phyloP scores from a whole-genome alignment of 768 basidiomycete species.

The Calocybe gangraenosa region DNA sequence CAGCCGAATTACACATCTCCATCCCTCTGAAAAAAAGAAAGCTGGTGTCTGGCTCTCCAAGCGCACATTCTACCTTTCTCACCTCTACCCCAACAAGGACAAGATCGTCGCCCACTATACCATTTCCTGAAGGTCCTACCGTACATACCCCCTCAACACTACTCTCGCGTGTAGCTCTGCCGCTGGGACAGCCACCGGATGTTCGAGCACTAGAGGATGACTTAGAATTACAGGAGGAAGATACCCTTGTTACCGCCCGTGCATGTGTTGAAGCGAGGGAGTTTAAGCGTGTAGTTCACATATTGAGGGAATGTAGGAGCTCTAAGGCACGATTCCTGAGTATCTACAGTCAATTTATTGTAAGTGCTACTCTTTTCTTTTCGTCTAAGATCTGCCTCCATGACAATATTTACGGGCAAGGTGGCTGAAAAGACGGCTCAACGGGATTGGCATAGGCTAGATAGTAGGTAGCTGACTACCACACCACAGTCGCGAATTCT shows the following conservation, averaged over 20 bases:
- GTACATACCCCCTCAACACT: conserved; percentile 22
- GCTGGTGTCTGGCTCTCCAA: conserved; percentile 17
- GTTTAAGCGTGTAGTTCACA: conserved; percentile 64
- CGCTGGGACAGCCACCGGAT: conserved; percentile 27
- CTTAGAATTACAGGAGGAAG: conserved; percentile 61
- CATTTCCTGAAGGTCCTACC: conserved; percentile 32
- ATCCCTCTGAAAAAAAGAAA: conserved; percentile 46
- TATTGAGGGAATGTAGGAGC: conserved; percentile 62
- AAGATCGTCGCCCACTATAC: conserved; percentile 34
- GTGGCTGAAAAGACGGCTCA: conserved; percentile 80
- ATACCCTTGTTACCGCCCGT: conserved; percentile 67
- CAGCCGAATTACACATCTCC: conserved; percentile 69
- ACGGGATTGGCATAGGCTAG: conserved; percentile 80
- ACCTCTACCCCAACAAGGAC: conserved; percentile 58
- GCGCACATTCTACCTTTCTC: conserved; percentile 38
- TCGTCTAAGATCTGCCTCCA: conserved; percentile 5
- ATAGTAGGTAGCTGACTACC: conserved; percentile 45
- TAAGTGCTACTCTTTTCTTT: conserved; percentile 36
- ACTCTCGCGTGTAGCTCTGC: conserved; percentile 33
- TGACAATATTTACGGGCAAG: conserved; percentile 32
- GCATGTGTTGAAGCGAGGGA: conserved; percentile 76
- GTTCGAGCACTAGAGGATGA: conserved; percentile 36
- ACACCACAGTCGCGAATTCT: not conserved
- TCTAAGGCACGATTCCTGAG: conserved; percentile 72
- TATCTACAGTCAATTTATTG: conserved; percentile 82